Evolutionary conservation across 2,329 filamentous ascomycete genomes (phyloP).

Genomic region (Aspergillus carbonarius): DNA sequence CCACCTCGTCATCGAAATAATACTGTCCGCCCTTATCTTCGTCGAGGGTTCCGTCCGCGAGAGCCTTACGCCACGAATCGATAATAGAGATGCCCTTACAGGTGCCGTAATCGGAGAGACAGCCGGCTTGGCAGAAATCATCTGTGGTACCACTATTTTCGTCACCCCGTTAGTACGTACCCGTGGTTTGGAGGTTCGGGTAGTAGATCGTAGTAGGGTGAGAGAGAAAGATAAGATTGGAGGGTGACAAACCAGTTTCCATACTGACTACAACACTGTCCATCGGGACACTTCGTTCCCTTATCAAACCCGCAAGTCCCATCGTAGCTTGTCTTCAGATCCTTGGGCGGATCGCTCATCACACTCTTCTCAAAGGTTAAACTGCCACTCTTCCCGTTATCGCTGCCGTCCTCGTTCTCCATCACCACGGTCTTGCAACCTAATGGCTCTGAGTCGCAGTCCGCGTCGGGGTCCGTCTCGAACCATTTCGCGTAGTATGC

Average conservation of each 20-base stretch:
- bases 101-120: slow-evolving; percentile 40
- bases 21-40: slow-evolving; percentile 62
- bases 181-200: too few species aligned
- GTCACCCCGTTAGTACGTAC: too few species aligned
- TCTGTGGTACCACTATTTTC: slow-evolving; percentile 36
- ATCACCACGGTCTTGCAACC: slow-evolving; percentile 61
- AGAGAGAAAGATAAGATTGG: too few species aligned
- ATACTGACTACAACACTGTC: slow-evolving; percentile 37
- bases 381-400: slow-evolving; percentile 54
- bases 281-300: slow-evolving; percentile 30
- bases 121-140: slow-evolving; percentile 34
- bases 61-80: slow-evolving; percentile 59
- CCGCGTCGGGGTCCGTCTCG: slow-evolving; percentile 50
- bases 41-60: slow-evolving; percentile 57
- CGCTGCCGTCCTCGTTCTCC: slow-evolving; percentile 61
- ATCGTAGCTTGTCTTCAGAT: slow-evolving; percentile 29
- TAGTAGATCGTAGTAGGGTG: too few species aligned
- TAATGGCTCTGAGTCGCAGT: slow-evolving; percentile 50
- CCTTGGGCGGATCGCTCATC: slow-evolving; percentile 22
- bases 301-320: slow-evolving; percentile 35
- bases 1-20: slow-evolving; percentile 61
- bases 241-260: slow-evolving; percentile 34
- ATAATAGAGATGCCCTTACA: slow-evolving; percentile 52
- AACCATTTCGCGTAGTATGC: slow-evolving; percentile 71
- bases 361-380: slow-evolving; percentile 50